Conservation (phyloP, 2,329 filamentous ascomycete species). For the Aspergillus intermedius region DNA sequence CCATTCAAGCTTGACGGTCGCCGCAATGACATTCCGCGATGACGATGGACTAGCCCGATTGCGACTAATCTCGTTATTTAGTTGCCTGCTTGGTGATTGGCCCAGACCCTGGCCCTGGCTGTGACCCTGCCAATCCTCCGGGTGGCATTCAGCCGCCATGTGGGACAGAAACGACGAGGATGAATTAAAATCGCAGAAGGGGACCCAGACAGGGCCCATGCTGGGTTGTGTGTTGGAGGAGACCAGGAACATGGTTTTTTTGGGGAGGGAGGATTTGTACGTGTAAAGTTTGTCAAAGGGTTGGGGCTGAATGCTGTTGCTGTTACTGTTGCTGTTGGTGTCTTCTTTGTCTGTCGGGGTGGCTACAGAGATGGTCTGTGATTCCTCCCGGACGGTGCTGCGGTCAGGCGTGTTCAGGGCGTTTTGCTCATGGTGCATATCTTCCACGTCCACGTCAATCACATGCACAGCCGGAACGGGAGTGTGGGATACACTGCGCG, state of each 20-base stretch:
- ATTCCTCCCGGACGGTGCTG: neutral
- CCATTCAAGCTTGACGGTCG: constrained; percentile 17
- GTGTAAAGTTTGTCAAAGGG: neutral
- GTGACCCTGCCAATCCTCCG: constrained; percentile 6
- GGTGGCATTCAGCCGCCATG: constrained; percentile 10
- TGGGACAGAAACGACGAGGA: constrained; percentile 10
- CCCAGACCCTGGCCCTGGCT: neutral
- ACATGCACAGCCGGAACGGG: neutral
- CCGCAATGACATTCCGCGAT: constrained; percentile 6
- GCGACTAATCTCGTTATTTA: constrained; percentile 3
- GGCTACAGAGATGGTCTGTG: neutral
- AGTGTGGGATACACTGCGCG: neutral
- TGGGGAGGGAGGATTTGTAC: neutral
- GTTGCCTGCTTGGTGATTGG: constrained; percentile 3
- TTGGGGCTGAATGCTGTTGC: too few species aligned
- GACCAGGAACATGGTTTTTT: constrained; percentile 13
- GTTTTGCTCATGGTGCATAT: too few species aligned
- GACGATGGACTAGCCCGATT: neutral
- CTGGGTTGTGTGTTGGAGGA: constrained; percentile 5
- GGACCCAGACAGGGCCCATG: constrained; percentile 13
- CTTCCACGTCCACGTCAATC: too few species aligned
- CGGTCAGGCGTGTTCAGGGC: too few species aligned
- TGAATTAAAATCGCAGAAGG: constrained; percentile 8
- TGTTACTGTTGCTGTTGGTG: neutral
- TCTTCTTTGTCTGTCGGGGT: neutral